Evolutionary conservation across 371 early-diverging fungal genomes (phyloP), one percentile per base, ranked within the genome.

Genomic region (Mucor velutinosus): DNA sequence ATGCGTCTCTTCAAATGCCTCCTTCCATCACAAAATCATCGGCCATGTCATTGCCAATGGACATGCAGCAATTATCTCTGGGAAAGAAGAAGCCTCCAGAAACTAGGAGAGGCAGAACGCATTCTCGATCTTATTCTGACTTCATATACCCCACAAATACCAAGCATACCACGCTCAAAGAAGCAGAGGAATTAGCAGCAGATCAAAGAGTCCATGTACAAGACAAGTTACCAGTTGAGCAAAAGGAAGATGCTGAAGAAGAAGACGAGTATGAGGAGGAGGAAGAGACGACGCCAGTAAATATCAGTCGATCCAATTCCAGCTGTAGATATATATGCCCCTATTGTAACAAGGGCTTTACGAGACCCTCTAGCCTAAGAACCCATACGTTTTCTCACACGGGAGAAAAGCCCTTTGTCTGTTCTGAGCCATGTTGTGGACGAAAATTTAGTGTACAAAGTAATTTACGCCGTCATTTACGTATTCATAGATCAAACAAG

Each of bases 311-410:
- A 43, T 33, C 51, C 1, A 63, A 14, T n/a, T 27, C 14, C 10
- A 19, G 21, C 7, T 39, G 43, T 17, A 65, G 57, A 62, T 93
- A 93, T 71, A 77, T 76, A 56, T 94, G 94, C 66, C 73, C 73
- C 8, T 75, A 76, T 19, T 93, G 94, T 65, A 74, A 76, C 6
- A 92, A 92, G 57, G 68, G 78, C 21, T 93, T 93, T 64, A 84
- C 89, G 21, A 83, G 94, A 25, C 94, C 94, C 2, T 88, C 89
- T 15, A 84, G 88, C 0, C 67, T 90, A 0, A 75, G 82, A 1
- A 90, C 89, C 21, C 92, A 92, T 69, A 85, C 86, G 29, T 82
- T 86, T 66, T 86, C 90, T 0, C 93, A 92, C 64, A 92, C 93
- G 1, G 91, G 92, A n/a, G 92, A 92, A 63, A 86, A 87, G 65